Percentiles rank a stretch among this genome's conserved stretches.
Conservation (phyloP, 1,284 basidiomycete genomes). For the Farysia itapuensis region DNA sequence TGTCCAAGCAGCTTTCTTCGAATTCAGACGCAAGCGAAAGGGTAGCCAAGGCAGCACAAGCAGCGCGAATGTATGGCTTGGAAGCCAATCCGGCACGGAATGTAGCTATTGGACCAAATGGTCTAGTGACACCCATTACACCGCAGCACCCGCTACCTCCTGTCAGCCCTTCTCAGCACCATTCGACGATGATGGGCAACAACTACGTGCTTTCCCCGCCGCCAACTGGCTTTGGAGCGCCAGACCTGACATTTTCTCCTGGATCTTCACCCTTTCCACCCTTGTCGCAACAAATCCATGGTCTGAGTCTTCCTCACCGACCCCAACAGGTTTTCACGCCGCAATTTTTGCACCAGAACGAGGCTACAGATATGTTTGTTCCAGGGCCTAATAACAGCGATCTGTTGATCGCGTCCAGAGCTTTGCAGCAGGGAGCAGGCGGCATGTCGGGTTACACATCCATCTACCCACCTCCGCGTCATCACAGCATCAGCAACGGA, state of each 20-base stretch:
- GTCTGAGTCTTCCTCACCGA: constrained; percentile 16
- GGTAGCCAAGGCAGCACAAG: constrained; percentile 37
- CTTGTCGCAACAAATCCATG: constrained; percentile 30
- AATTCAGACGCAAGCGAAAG: constrained; percentile 38
- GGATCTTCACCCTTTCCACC: constrained; percentile 26
- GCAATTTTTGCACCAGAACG: constrained; percentile 27
- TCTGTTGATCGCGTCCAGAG: constrained; percentile 12
- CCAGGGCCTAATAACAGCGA: too few species aligned
- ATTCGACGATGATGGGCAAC: constrained; percentile 3
- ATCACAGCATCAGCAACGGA: constrained; percentile 12
- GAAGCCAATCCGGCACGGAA: constrained; percentile 32
- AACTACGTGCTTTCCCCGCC: constrained; percentile 1
- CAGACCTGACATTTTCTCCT: constrained; percentile 26
- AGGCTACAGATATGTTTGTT: too few species aligned
- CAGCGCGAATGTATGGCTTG: constrained; percentile 41
- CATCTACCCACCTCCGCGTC: constrained; percentile 27
- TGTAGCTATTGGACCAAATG: constrained; percentile 25
- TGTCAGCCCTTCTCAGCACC: constrained; percentile 7
- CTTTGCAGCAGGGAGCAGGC: constrained; percentile 4
- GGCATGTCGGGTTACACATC: constrained; percentile 32
- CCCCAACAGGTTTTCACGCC: constrained; percentile 12
- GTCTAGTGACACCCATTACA: constrained; percentile 31
- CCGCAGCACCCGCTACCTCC: constrained; percentile 35
- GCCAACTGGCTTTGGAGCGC: constrained; percentile 9
- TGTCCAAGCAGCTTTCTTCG: constrained; percentile 31